phyloP scores from a whole-genome alignment of 2,329 filamentous ascomycete genomes.

The Ceratocystis variospora region DNA sequence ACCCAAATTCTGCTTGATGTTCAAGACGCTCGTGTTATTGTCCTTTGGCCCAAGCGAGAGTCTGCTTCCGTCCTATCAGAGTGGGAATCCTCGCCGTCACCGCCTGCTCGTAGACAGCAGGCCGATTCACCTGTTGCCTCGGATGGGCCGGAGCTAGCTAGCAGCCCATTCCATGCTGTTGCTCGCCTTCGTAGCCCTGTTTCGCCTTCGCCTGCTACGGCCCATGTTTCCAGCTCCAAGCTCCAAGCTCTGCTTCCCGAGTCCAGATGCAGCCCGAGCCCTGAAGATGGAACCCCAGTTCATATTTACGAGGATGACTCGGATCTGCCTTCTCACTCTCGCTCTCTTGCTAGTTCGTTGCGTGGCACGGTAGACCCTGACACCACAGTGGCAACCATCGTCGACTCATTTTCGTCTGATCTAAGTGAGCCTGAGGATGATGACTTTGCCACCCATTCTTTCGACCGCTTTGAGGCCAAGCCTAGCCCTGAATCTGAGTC shows the following conservation, averaged over 20 bases:
- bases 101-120: neutral
- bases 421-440: constrained; percentile 40
- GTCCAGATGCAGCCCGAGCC: constrained; percentile 14
- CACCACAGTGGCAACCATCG: constrained; percentile 33
- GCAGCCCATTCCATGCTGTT: constrained; percentile 10
- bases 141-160: neutral
- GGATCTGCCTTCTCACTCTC: constrained; percentile 28
- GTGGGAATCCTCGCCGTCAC: constrained; percentile 49
- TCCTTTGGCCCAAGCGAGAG: constrained; percentile 65
- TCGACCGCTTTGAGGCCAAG: constrained; percentile 63
- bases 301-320: constrained; percentile 57
- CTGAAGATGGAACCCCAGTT: constrained; percentile 31
- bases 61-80: constrained; percentile 49
- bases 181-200: constrained; percentile 13
- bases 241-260: constrained; percentile 34
- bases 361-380: constrained; percentile 23
- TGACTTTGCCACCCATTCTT: constrained; percentile 82
- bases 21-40: constrained; percentile 75
- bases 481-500: neutral
- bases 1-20: constrained; percentile 92
- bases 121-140: neutral
- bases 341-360: neutral
- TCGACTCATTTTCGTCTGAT: constrained; percentile 41
- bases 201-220: constrained; percentile 27
- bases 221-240: constrained; percentile 31